phyloP scores from a whole-genome alignment of 768 basidiomycete species.

The Mycena galopus region DNA sequence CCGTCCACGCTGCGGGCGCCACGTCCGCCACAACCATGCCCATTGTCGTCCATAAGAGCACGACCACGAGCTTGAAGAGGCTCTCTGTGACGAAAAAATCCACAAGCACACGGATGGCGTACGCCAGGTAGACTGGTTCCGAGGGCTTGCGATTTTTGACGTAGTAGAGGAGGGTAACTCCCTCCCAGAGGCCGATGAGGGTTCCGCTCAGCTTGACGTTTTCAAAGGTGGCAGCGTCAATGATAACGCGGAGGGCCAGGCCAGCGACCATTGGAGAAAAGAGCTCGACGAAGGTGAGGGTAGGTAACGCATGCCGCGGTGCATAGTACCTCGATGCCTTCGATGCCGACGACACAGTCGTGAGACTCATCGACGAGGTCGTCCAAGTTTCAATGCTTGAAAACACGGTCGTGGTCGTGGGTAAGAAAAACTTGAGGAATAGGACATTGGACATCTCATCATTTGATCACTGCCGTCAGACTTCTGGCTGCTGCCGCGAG shows the following conservation, averaged over 20 bases:
- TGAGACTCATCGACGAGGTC: slow-evolving; percentile 24
- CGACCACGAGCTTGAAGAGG: slow-evolving; percentile 58
- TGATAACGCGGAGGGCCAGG: slow-evolving; percentile 72
- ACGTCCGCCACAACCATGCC: slow-evolving; percentile 68
- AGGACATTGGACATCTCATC: not conserved
- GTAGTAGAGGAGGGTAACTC: slow-evolving; percentile 80
- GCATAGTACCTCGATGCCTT: slow-evolving; percentile 18
- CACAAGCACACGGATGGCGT: slow-evolving; percentile 76
- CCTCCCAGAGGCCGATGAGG: slow-evolving; percentile 85
- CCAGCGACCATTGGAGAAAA: slow-evolving; percentile 77
- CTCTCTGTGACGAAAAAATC: slow-evolving; percentile 78
- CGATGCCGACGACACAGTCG: slow-evolving; percentile 21
- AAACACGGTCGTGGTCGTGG: not conserved
- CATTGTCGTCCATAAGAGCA: slow-evolving; percentile 65
- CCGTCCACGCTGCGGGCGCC: slow-evolving; percentile 60
- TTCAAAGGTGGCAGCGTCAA: slow-evolving; percentile 64
- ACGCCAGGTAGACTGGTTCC: slow-evolving; percentile 75
- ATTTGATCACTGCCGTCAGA: not conserved
- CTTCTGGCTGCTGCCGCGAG: too few relatives aligned
- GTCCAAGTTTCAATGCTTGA: not conserved
- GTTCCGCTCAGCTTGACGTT: slow-evolving; percentile 70
- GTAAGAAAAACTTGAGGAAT: not conserved
- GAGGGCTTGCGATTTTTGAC: slow-evolving; percentile 73
- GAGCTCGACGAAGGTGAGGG: slow-evolving; percentile 68
- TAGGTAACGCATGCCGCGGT: slow-evolving; percentile 14